Conservation (phyloP, 345 rosid genomes). For the Lumnitzera racemosa region DNA sequence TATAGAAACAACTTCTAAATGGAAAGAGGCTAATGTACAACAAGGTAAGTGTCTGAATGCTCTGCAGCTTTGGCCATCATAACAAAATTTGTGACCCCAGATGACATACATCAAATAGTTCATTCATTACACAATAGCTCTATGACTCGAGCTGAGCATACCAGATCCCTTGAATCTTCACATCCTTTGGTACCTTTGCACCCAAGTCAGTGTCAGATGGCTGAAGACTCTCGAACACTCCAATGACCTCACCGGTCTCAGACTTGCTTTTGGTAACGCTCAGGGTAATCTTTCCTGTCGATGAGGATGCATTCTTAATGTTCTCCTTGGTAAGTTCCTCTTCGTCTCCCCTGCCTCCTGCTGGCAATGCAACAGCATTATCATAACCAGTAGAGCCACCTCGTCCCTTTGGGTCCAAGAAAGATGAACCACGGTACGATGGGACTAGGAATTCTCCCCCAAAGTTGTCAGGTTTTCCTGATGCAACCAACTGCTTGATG, state of each 20-base stretch:
- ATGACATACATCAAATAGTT: constrained; percentile 6
- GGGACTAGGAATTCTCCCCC: constrained; percentile 70
- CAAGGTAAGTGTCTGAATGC: constrained; percentile 1
- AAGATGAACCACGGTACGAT: constrained; percentile 73
- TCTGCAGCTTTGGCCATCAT: neutral
- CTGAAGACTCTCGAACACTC: constrained; percentile 94
- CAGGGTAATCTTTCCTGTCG: constrained; percentile 73
- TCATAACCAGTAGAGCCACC: constrained; percentile 90
- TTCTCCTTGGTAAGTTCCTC: constrained; percentile 84
- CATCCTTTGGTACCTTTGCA: constrained; percentile 92
- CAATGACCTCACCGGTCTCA: constrained; percentile 84
- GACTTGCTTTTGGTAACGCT: constrained; percentile 82
- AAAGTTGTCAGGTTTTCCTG: constrained; percentile 75
- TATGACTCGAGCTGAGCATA: constrained; percentile 88
- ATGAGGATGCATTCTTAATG: constrained; percentile 56
- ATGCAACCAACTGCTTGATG: constrained; percentile 67
- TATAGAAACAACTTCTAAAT: no score
- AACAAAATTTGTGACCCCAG: constrained; percentile 26
- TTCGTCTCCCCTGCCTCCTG: constrained; percentile 96
- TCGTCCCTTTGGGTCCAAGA: constrained; percentile 92
- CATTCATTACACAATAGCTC: constrained; percentile 5
- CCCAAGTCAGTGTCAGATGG: constrained; percentile 99
- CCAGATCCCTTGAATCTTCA: constrained; percentile 92
- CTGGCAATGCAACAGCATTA: constrained; percentile 85
- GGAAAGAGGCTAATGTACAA: constrained; percentile 8